Evolutionary conservation across 495 filamentous ascomycete species (phyloP).

Genomic region (Daldinia caldariorum): DNA sequence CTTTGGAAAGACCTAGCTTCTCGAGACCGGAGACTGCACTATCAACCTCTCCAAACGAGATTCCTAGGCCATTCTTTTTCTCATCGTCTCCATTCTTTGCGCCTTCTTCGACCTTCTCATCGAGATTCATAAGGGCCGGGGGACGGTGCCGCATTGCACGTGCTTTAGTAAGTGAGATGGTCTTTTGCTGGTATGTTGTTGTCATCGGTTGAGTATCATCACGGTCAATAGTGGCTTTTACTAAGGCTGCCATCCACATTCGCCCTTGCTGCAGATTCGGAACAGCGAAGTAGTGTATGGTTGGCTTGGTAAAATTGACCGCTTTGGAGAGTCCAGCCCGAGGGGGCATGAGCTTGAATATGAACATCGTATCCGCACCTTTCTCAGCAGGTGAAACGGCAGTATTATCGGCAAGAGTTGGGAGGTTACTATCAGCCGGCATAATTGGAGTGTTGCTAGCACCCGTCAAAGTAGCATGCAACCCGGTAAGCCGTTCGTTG

Average conservation of each 20-base stretch:
- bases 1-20: slow-evolving; percentile 55
- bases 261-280: slow-evolving; percentile 87
- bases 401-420: slow-evolving; percentile 61
- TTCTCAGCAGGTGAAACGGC: slow-evolving; percentile 53
- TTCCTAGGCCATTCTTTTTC: slow-evolving; percentile 58
- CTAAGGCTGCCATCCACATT: slow-evolving; percentile 97
- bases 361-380: slow-evolving; percentile 76
- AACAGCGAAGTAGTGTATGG: slow-evolving; percentile 97
- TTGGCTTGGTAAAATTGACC: slow-evolving; percentile 96
- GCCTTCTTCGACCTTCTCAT: slow-evolving; percentile 61
- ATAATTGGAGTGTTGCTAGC: slow-evolving; percentile 79
- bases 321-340: slow-evolving; percentile 86
- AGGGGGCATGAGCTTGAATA: slow-evolving; percentile 97
- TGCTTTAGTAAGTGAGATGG: slow-evolving; percentile 87
- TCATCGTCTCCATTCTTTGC: slow-evolving; percentile 34
- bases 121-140: slow-evolving; percentile 81
- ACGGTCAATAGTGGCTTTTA: slow-evolving; percentile 98
- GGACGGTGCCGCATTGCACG: slow-evolving; percentile 84
- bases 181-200: slow-evolving; percentile 94
- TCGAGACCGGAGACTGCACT: slow-evolving; percentile 60
- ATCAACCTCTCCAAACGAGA: slow-evolving; percentile 61
- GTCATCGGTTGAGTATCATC: slow-evolving; percentile 81
- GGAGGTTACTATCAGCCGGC: slow-evolving; percentile 70
- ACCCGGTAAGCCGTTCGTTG: slow-evolving; percentile 84
- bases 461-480: slow-evolving; percentile 92